These are phyloP conservation scores for Didymellaceae sp. DNA, from an alignment of 2,329 filamentous ascomycete species.

Conservation along the genomic window DNA sequence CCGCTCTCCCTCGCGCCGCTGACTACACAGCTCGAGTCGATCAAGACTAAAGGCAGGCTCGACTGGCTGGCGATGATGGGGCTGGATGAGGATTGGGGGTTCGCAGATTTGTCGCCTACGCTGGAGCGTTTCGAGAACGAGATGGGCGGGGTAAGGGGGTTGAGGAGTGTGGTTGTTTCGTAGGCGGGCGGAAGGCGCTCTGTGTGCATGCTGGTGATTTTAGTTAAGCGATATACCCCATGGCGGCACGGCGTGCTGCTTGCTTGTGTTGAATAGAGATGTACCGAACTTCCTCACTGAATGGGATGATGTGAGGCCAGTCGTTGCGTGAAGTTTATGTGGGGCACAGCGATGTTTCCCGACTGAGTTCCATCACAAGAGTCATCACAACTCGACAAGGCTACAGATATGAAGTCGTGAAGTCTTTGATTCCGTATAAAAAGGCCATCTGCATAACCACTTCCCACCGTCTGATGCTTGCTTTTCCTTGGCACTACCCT, in stretches of 20 bases:
- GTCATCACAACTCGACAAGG: too few relatives aligned
- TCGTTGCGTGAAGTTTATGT: too few relatives aligned
- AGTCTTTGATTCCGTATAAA: slow-evolving; percentile 12
- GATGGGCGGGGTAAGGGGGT: slow-evolving; percentile 1
- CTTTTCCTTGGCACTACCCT: slow-evolving; percentile 2
- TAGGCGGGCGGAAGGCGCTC: too few relatives aligned
- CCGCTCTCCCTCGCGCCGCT: slow-evolving; percentile 5
- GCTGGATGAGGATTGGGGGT: slow-evolving; percentile 10
- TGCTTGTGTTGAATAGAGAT: background rate
- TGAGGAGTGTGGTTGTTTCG: slow-evolving; percentile 1
- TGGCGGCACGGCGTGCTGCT: background rate
- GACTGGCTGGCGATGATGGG: slow-evolving; percentile 6
- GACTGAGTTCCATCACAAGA: too few relatives aligned
- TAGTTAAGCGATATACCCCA: background rate
- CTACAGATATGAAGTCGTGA: slow-evolving; percentile 9
- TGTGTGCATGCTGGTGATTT: too few relatives aligned
- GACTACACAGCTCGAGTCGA: slow-evolving; percentile 3
- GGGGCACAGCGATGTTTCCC: too few relatives aligned
- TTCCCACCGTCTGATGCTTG: slow-evolving; percentile 7
- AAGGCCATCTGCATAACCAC: background rate
- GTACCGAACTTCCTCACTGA: too few relatives aligned
- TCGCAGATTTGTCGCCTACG: slow-evolving; percentile 15
- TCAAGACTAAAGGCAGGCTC: slow-evolving; percentile 12
- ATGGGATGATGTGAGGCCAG: too few relatives aligned
- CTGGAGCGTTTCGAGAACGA: slow-evolving; percentile 13